Base-by-base conservation (phyloP, 2,329 filamentous ascomycete species). In the Pseudogymnoascus verrucosus region DNA sequence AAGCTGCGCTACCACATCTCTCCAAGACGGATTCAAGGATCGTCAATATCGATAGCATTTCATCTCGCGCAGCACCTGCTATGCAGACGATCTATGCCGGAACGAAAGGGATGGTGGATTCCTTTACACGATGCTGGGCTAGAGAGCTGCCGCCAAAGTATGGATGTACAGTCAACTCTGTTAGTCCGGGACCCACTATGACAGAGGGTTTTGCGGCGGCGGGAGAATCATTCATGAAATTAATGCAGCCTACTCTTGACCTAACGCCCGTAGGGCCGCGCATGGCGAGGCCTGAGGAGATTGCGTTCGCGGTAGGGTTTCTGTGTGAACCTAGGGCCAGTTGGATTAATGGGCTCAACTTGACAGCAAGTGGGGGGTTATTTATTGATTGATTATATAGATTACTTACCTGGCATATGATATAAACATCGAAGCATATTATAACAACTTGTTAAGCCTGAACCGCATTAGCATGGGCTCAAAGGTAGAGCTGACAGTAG, bases 41-140 rank as follows among this genome's bases (percentile, higher is more conserved):
- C 62, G 70, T 80, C 67, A 80, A 80, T 64, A 78, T 80, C 59
- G 73, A 70, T 28, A 76, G 73, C 63, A 73, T 76, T 36, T 74
- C 74, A 12, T 70, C 75, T 31, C 70, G 74, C 5, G 74, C 66
- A 14, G 72, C 72, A 2, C 75, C 75, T 5, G 63, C 75, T 8
- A 68, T 72, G 64, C 76, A 78, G 66, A 79, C 77, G n/a, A 78
- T 81, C 64, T 81, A 81, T 67, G 77, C 78, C 3, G 78, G 78
- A 0, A 79, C 77, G 7, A 81, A 81, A 68, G 78, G 77, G n/a
- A 80, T 80, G 77, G 73, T 79, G 0, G 79, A 81, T 65, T 74
- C 73, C 2, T 79, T 80, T 63, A 81, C 79, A 0, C 71, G 73
- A 23, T 74, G 73, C 42, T 80, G 79, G 76, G 68, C 68, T 5